Conservation (phyloP, 345 rosid genomes). For the Arabidopsis arenosa region DNA sequence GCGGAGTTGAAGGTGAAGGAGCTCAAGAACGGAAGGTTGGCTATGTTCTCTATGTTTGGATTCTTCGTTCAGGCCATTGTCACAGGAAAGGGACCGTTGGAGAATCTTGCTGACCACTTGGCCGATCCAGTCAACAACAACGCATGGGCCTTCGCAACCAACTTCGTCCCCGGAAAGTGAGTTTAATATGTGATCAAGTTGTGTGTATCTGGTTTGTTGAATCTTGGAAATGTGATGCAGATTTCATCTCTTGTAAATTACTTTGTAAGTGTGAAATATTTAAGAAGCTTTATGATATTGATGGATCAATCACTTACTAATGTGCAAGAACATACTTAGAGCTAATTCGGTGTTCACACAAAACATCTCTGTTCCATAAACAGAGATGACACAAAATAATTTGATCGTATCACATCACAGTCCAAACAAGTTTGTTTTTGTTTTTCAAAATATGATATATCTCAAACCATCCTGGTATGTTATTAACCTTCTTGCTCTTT, state of each 20-base stretch:
- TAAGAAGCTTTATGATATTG: slow-evolving; percentile 9
- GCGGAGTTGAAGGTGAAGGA: slow-evolving; percentile 80
- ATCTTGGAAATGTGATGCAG: slow-evolving; percentile 17
- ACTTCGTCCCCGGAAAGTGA: slow-evolving; percentile 82
- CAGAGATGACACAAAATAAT: background rate
- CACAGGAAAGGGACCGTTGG: slow-evolving; percentile 71
- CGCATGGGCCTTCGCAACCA: slow-evolving; percentile 54
- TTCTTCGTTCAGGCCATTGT: slow-evolving; percentile 80
- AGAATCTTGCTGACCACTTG: slow-evolving; percentile 40
- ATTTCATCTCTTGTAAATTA: slow-evolving; percentile 14
- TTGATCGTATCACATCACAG: background rate
- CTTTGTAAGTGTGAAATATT: slow-evolving; percentile 15
- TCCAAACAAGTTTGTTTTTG: background rate
- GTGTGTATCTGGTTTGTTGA: slow-evolving; percentile 18
- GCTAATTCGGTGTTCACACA: background rate
- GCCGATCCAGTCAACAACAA: slow-evolving; percentile 30
- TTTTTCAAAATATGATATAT: background rate
- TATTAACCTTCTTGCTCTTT: background rate
- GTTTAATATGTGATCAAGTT: background rate
- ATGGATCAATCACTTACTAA: background rate
- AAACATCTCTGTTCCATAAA: background rate
- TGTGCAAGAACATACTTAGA: background rate
- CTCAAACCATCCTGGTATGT: slow-evolving; percentile 50
- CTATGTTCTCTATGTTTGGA: slow-evolving; percentile 45
- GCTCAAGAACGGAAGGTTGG: slow-evolving; percentile 52